Evolutionary conservation across 257 asterid species (phyloP).

Genomic region (Ophiorrhiza pumila): DNA sequence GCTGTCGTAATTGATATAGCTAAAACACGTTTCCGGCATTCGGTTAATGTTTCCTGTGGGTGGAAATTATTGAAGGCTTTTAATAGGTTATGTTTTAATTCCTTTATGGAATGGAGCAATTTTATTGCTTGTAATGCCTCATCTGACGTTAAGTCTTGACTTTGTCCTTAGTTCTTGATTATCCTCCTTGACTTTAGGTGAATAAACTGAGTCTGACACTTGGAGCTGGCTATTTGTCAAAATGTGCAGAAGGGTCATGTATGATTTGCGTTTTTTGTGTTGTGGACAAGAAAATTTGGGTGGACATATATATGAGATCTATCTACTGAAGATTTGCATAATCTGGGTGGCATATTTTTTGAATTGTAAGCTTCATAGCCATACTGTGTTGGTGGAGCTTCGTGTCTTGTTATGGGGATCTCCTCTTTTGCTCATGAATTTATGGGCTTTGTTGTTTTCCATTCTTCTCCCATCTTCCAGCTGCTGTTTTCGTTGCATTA

Average conservation of each 20-base stretch:
- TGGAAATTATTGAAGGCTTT: not conserved
- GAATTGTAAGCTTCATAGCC: not conserved
- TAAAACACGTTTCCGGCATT: not conserved
- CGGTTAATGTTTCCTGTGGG: not conserved
- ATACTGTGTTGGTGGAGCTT: not conserved
- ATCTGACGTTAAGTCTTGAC: not conserved
- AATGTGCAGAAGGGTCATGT: not conserved
- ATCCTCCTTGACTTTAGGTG: not conserved
- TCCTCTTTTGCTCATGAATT: not conserved
- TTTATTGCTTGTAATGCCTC: not conserved
- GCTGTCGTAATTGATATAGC: not conserved
- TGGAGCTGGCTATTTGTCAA: not conserved
- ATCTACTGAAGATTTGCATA: not conserved
- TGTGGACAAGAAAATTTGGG: too few relatives aligned
- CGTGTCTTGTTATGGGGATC: not conserved
- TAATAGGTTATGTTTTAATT: not conserved
- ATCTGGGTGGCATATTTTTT: not conserved
- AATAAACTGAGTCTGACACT: not conserved
- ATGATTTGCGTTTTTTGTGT: not conserved
- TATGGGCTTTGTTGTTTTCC: too few relatives aligned
- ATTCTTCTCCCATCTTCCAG: not conserved
- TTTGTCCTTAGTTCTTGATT: not conserved
- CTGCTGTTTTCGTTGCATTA: not conserved
- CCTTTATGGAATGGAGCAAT: not conserved
- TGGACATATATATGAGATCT: not conserved